Evolutionary conservation across 2,329 filamentous ascomycete genomes (phyloP).

Genomic region (Xylaria multiplex): DNA sequence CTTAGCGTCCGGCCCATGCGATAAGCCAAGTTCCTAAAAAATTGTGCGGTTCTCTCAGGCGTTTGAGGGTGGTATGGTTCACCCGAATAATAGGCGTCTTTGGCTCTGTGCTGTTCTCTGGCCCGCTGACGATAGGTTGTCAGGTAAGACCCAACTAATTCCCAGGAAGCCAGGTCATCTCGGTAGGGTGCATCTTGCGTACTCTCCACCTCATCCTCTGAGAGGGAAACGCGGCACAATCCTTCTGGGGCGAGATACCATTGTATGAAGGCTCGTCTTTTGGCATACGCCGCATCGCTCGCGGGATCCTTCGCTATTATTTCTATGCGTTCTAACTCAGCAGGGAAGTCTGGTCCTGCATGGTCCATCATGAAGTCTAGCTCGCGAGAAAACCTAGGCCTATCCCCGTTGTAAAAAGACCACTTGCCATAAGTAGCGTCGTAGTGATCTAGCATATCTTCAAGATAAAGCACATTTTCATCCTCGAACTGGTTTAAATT

Average conservation of each 20-base stretch:
- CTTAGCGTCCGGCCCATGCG: constrained; percentile 53
- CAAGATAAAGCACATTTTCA: constrained; percentile 17
- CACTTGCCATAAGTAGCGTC: constrained; percentile 30
- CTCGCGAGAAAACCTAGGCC: constrained; percentile 31
- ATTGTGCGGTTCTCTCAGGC: constrained; percentile 44
- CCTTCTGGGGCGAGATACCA: constrained; percentile 35
- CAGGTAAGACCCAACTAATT: constrained; percentile 35
- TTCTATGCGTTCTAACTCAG: constrained; percentile 32
- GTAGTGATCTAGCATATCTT: constrained; percentile 32
- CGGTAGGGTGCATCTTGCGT: constrained; percentile 40
- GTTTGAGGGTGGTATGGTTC: constrained; percentile 31
- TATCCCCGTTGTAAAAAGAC: constrained; percentile 23
- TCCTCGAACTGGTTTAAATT: constrained; percentile 4
- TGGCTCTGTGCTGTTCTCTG: constrained; percentile 3
- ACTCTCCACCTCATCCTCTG: constrained; percentile 19
- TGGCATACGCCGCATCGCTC: not conserved
- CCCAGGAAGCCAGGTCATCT: constrained; percentile 44
- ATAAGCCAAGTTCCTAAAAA: constrained; percentile 52
- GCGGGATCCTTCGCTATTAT: constrained; percentile 4
- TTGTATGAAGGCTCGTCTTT: constrained; percentile 32
- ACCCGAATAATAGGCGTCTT: constrained; percentile 4
- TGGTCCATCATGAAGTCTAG: constrained; percentile 38
- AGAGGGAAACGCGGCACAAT: constrained; percentile 17
- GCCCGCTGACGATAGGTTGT: constrained; percentile 17
- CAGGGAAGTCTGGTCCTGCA: constrained; percentile 26